These are phyloP conservation scores for Sechiopsis laciniata DNA, from an alignment of 306 rosid genomes.

Conservation along the genomic window DNA sequence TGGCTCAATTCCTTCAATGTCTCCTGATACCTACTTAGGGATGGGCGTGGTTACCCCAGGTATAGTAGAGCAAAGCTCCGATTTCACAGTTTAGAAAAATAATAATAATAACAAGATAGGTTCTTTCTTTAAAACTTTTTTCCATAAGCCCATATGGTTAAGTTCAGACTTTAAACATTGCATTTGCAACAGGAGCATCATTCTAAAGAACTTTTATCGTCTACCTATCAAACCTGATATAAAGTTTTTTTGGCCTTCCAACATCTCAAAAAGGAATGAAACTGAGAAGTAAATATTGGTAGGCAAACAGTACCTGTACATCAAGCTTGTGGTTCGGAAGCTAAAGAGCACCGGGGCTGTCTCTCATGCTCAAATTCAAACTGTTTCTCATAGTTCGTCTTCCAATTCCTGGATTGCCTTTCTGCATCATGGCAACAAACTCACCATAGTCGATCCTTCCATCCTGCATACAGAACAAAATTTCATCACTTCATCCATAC, in stretches of 20 bases:
- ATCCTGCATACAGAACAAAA: constrained; percentile 35
- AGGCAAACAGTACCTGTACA: constrained; percentile 8
- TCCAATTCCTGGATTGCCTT: constrained; percentile 68
- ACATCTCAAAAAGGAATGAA: background rate
- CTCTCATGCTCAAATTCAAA: constrained; percentile 61
- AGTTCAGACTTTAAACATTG: constrained; percentile 10
- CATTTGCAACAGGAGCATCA: constrained; percentile 5
- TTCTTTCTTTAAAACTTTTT: background rate
- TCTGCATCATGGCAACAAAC: constrained; percentile 78
- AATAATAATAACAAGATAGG: no score
- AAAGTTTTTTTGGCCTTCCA: background rate
- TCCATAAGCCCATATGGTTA: background rate
- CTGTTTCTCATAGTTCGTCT: constrained; percentile 49
- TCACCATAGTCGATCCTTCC: constrained; percentile 73
- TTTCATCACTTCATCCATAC: background rate
- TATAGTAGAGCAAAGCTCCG: no score
- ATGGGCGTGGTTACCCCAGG: no score
- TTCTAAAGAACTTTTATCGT: background rate
- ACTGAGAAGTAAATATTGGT: background rate
- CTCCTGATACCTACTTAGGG: no score
- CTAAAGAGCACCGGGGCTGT: constrained; percentile 27
- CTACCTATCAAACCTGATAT: background rate
- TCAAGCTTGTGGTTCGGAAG: background rate
- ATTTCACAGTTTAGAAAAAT: no score
- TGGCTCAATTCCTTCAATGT: no score